Conservation (phyloP, 2,329 filamentous ascomycete species). For the Cladorrhinum sp. region DNA sequence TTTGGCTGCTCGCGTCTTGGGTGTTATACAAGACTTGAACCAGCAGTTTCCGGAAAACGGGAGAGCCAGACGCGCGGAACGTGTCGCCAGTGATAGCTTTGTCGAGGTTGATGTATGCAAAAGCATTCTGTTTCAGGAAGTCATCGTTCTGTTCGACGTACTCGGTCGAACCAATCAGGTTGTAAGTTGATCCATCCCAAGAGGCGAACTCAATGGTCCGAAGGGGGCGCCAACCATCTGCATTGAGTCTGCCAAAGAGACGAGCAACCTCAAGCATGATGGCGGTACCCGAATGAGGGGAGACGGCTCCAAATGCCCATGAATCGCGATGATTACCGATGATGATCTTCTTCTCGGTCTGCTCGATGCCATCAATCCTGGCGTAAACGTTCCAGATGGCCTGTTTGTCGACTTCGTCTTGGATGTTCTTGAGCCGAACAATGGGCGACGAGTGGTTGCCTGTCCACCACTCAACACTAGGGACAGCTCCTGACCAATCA, state of each 20-base stretch:
- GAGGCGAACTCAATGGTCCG: conserved; percentile 96
- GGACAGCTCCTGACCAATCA: conserved; percentile 74
- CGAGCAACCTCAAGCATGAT: conserved; percentile 86
- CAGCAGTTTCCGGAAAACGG: conserved; percentile 71
- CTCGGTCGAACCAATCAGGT: conserved; percentile 89
- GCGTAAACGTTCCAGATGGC: conserved; percentile 91
- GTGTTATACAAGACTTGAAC: conserved; percentile 72
- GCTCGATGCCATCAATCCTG: conserved; percentile 78
- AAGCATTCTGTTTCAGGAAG: conserved; percentile 66
- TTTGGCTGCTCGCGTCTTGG: conserved; percentile 67
- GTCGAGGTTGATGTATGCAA: conserved; percentile 91
- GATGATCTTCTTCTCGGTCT: conserved; percentile 77
- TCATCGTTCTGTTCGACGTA: conserved; percentile 85
- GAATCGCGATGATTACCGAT: conserved; percentile 92
- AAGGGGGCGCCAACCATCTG: conserved; percentile 81
- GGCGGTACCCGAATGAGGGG: conserved; percentile 84
- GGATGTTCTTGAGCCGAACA: conserved; percentile 79
- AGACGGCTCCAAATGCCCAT: conserved; percentile 83
- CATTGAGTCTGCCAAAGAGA: conserved; percentile 74
- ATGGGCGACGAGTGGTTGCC: conserved; percentile 71
- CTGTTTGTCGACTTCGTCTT: conserved; percentile 79
- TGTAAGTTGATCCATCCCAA: conserved; percentile 94
- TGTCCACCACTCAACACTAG: conserved; percentile 81
- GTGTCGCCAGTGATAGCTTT: conserved; percentile 71
- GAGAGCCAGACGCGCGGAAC: conserved; percentile 77